A percentile compares a stretch with the other conserved stretches of the same genome.
phyloP scores from a whole-genome alignment of 2,329 filamentous ascomycete genomes.

The Aspergillus sp. region DNA sequence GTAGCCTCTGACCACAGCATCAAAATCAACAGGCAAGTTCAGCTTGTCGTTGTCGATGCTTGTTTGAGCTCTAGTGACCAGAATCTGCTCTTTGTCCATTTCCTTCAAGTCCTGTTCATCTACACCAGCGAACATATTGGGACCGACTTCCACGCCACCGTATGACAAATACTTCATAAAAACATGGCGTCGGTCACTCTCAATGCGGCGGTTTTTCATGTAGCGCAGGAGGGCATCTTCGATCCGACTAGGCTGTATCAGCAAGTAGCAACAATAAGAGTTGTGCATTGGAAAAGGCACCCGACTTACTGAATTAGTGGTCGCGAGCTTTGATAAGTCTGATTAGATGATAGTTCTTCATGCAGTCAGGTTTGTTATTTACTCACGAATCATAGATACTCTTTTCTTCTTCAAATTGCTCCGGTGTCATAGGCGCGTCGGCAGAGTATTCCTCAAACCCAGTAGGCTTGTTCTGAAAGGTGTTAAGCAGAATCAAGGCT shows the following conservation, averaged over 20 bases:
- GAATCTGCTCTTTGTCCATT: conserved; percentile 64
- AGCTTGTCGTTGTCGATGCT: conserved; percentile 52
- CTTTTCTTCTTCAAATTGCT: conserved; percentile 65
- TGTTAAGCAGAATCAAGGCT: not conserved
- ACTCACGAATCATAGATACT: conserved; percentile 67
- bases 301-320: conserved; percentile 58
- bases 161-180: conserved; percentile 81
- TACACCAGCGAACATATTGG: conserved; percentile 63
- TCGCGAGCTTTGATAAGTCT: conserved; percentile 29
- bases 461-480: conserved; percentile 48
- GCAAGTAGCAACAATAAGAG: not conserved
- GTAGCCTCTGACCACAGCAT: conserved; percentile 73
- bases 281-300: not conserved
- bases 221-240: conserved; percentile 83
- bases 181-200: conserved; percentile 58
- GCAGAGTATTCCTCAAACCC: conserved; percentile 81
- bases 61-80: conserved; percentile 58
- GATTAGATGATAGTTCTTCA: conserved; percentile 6
- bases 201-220: conserved; percentile 72
- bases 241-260: conserved; percentile 62
- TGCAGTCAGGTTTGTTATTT: not conserved
- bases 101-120: conserved; percentile 62
- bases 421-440: conserved; percentile 74
- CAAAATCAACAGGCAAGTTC: conserved; percentile 79
- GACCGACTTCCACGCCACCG: conserved; percentile 70